phyloP scores from a whole-genome alignment of 768 basidiomycete genomes.

The Bullera alba region DNA sequence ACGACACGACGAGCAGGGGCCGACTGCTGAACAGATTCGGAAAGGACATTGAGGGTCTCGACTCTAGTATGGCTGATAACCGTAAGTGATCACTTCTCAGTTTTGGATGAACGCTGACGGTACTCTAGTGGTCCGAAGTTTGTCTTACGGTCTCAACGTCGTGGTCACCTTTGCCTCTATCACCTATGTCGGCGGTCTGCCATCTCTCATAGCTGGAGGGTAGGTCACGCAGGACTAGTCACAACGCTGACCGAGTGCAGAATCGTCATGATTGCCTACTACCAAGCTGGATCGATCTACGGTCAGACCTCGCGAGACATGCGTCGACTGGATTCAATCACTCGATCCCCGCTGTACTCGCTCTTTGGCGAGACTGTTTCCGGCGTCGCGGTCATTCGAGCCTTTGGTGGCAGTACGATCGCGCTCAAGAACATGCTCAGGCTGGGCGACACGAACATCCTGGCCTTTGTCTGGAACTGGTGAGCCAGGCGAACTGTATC shows the following conservation, averaged over 20 bases:
- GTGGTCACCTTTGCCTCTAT: constrained; percentile 66
- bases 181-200: constrained; percentile 68
- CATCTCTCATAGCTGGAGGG: constrained; percentile 58
- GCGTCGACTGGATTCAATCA: constrained; percentile 49
- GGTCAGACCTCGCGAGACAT: constrained; percentile 69
- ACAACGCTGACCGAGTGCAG: background rate
- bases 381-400: constrained; percentile 57
- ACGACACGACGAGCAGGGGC: constrained; percentile 83
- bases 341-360: constrained; percentile 53
- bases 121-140: constrained; percentile 51
- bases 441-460: constrained; percentile 31
- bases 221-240: constrained; percentile 6
- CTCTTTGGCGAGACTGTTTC: constrained; percentile 54
- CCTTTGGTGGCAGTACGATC: constrained; percentile 69
- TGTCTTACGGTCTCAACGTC: constrained; percentile 64
- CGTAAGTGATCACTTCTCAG: constrained; percentile 50
- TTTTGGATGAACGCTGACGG: background rate
- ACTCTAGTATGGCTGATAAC: constrained; percentile 74
- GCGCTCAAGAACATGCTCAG: constrained; percentile 33
- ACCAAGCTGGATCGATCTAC: constrained; percentile 54
- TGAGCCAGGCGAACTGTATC: constrained; percentile 52
- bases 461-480: constrained; percentile 66
- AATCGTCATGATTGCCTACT: constrained; percentile 41
- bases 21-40: constrained; percentile 50
- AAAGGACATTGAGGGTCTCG: constrained; percentile 83